Evolutionary conservation across 192 early-diverging fungal genomes (phyloP).

Genomic region (Coemansia sp.): DNA sequence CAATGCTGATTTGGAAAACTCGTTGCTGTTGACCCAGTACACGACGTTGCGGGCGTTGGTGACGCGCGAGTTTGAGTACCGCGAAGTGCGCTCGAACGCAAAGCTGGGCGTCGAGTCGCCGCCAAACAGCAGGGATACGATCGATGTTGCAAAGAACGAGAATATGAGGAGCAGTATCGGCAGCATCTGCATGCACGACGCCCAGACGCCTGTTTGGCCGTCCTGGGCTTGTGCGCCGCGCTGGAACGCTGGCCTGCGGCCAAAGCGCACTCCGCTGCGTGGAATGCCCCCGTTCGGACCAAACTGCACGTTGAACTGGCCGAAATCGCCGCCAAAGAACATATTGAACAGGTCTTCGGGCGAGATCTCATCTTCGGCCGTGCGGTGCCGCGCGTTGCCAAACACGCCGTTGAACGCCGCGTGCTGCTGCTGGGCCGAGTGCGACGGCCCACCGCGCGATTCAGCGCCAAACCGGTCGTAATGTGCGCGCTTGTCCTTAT

Average conservation of each 20-base stretch:
- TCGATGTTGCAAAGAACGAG: constrained; percentile 67
- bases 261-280: constrained; percentile 23
- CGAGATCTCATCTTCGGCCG: constrained; percentile 68
- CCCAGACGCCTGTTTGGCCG: constrained; percentile 15
- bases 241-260: not conserved
- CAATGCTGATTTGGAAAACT: constrained; percentile 47
- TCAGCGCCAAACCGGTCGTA: constrained; percentile 88
- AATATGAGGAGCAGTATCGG: constrained; percentile 76
- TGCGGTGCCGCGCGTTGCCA: not conserved
- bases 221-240: constrained; percentile 27
- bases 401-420: not conserved
- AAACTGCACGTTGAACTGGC: constrained; percentile 53
- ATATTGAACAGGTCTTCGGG: constrained; percentile 96
- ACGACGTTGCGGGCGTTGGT: constrained; percentile 64
- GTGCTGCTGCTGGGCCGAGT: constrained; percentile 13
- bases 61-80: constrained; percentile 54
- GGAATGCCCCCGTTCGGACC: constrained; percentile 20
- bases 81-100: constrained; percentile 58
- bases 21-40: constrained; percentile 76
- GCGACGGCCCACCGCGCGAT: constrained; percentile 14
- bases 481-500: constrained; percentile 76
- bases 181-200: constrained; percentile 70
- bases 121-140: constrained; percentile 55
- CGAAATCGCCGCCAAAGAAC: constrained; percentile 81
- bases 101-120: constrained; percentile 58